These are phyloP conservation scores for Epicoccum sorghinum DNA, from an alignment of 2,329 filamentous ascomycete species.

Conservation along the genomic window DNA sequence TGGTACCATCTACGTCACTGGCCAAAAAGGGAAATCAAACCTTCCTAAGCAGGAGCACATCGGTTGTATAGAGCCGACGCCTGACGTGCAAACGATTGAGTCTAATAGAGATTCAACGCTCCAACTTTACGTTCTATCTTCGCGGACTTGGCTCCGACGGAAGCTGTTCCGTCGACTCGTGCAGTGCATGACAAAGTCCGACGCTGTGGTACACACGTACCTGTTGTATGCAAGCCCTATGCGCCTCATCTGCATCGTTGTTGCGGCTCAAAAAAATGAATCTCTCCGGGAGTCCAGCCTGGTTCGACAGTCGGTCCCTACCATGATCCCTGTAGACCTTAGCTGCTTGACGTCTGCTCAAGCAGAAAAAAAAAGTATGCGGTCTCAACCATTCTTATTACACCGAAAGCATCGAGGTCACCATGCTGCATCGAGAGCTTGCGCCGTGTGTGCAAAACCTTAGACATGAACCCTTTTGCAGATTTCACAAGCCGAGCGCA, in stretches of 20 bases:
- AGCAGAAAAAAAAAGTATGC: too few relatives aligned
- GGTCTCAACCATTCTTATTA: neutral
- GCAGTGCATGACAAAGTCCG: neutral
- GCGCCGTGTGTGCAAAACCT: neutral
- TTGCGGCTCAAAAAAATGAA: neutral
- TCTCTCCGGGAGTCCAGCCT: neutral
- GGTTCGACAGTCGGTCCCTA: neutral
- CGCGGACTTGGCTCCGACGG: conserved; percentile 3
- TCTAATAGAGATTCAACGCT: neutral
- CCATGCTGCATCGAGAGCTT: neutral
- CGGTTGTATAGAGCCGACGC: too few relatives aligned
- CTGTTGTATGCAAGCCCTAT: neutral
- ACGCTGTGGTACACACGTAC: neutral
- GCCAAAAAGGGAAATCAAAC: neutral
- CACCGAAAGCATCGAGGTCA: conserved; percentile 1
- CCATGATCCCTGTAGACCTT: too few relatives aligned
- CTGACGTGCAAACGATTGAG: too few relatives aligned
- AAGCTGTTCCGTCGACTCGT: neutral
- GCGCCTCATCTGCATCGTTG: neutral
- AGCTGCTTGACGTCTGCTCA: neutral
- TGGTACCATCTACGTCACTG: neutral
- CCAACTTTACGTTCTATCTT: neutral
- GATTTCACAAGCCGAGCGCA: neutral
- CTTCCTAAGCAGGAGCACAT: neutral
- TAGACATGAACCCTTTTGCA: neutral